Evolutionary conservation across 228 moss, liverwort and hornwort species (phyloP), one percentile per base, ranked within the genome.

Genomic region (Sphagnum magellanicum): DNA sequence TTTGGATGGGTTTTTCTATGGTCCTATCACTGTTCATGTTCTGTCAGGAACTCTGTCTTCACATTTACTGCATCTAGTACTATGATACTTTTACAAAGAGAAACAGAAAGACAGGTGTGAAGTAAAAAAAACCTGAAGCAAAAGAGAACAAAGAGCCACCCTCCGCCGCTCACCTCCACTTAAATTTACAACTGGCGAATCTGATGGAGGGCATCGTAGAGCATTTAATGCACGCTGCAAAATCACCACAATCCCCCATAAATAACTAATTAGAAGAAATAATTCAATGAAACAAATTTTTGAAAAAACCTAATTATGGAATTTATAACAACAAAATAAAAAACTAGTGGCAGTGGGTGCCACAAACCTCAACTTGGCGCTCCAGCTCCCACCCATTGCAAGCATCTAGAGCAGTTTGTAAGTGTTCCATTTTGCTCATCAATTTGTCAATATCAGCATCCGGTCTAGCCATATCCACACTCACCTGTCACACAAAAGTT

Each of bases 351-450:
- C 14, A 6, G 14, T 60, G 60, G 14, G 60, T 14, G 57, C 12
- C 50, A 52, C 71, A 70, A 49, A 94, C 94, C 94, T 97, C 93
- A 58, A 97, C 83, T 51, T 85, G 91, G 16, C 93, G 87, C 58
- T 93, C 96, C 10, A 97, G 88, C 74, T 97, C 96, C 96, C 96
- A 97, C 16, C 96, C 96, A 71, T 93, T 87, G 70, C 87, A 87
- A 57, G 97, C 91, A 71, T 97, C 93, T n/a, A 97, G 84, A 69
- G 93, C 87, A 68, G 80, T 81, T 76, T 97, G 93, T 13, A 97
- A 74, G 71, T 84, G 80, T 79, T 97, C 93, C 97, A 97, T 97
- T 68, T 82, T 91, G 63, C 48, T 77, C 93, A 93, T 93, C 71
- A 97, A 81, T 68, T 93, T 97, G 85, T 93, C 93, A 77, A 97